A percentile compares a stretch with the other conserved stretches of the same genome.
These are phyloP conservation scores for Ustulina deusta DNA, from an alignment of 2,329 filamentous ascomycete species.

Conservation along the genomic window DNA sequence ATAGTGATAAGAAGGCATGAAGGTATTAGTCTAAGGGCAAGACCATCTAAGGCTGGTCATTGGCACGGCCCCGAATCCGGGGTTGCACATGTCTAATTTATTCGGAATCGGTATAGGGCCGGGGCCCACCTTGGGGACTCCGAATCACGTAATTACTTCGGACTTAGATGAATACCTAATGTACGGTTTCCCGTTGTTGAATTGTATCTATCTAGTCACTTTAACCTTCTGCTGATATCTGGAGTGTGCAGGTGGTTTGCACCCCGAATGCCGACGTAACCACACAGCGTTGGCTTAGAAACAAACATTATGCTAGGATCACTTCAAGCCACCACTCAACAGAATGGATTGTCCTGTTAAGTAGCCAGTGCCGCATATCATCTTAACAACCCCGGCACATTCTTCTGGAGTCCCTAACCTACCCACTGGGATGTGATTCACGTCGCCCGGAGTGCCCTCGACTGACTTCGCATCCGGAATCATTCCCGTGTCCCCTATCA, in stretches of 20 bases:
- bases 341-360: slow-evolving; percentile 68
- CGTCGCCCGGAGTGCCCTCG: slow-evolving; percentile 67
- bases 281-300: no score
- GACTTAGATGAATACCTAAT: background rate
- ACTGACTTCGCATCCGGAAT: slow-evolving; percentile 66
- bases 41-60: background rate
- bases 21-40: background rate
- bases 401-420: slow-evolving; percentile 69
- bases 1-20: background rate
- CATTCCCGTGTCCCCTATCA: slow-evolving; percentile 75
- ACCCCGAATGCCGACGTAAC: background rate
- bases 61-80: slow-evolving; percentile 24
- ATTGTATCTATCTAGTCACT: no score
- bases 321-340: slow-evolving; percentile 65
- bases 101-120: slow-evolving; percentile 24
- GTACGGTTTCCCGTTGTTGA: background rate
- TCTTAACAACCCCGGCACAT: slow-evolving; percentile 70
- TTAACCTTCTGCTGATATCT: background rate
- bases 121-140: slow-evolving; percentile 15
- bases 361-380: slow-evolving; percentile 71
- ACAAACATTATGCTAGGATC: slow-evolving; percentile 18
- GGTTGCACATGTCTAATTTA: slow-evolving; percentile 10
- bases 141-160: slow-evolving; percentile 19
- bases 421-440: slow-evolving; percentile 69
- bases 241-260: background rate